phyloP scores from a whole-genome alignment of 768 basidiomycete species.

The Mycena vitilis region DNA sequence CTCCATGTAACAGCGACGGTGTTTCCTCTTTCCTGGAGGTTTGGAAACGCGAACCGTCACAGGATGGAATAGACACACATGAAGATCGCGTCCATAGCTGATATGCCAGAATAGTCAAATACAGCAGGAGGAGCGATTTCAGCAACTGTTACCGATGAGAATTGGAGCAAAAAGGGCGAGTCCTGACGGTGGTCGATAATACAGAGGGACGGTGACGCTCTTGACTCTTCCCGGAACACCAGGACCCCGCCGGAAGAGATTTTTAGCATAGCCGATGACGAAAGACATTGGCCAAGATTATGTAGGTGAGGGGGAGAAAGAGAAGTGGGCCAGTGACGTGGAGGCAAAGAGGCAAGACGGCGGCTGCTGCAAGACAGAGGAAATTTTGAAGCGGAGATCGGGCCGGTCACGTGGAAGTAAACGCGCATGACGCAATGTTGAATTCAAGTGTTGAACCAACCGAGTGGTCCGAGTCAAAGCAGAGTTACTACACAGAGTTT shows the following conservation, averaged over 20 bases:
- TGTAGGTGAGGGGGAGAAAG: too few relatives aligned
- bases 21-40: too few relatives aligned
- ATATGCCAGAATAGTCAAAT: slow-evolving; percentile 6
- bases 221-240: slow-evolving; percentile 17
- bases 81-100: slow-evolving; percentile 22
- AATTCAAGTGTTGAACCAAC: not conserved
- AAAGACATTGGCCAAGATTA: slow-evolving; percentile 9
- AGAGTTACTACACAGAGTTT: too few relatives aligned
- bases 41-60: too few relatives aligned
- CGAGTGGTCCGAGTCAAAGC: too few relatives aligned
- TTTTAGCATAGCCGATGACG: slow-evolving; percentile 22
- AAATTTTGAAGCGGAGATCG: not conserved
- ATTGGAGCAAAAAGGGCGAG: slow-evolving; percentile 17
- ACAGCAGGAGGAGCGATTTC: not conserved
- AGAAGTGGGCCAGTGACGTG: too few relatives aligned
- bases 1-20: slow-evolving; percentile 27
- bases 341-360: too few relatives aligned
- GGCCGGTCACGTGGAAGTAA: not conserved
- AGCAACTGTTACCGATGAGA: slow-evolving; percentile 18
- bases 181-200: slow-evolving; percentile 17
- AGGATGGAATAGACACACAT: slow-evolving; percentile 3
- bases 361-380: too few relatives aligned
- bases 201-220: slow-evolving; percentile 13
- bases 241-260: slow-evolving; percentile 9
- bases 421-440: not conserved